Base-by-base conservation (phyloP, 371 early-diverging fungal genomes). In the Vittaforma corneae region DNA sequence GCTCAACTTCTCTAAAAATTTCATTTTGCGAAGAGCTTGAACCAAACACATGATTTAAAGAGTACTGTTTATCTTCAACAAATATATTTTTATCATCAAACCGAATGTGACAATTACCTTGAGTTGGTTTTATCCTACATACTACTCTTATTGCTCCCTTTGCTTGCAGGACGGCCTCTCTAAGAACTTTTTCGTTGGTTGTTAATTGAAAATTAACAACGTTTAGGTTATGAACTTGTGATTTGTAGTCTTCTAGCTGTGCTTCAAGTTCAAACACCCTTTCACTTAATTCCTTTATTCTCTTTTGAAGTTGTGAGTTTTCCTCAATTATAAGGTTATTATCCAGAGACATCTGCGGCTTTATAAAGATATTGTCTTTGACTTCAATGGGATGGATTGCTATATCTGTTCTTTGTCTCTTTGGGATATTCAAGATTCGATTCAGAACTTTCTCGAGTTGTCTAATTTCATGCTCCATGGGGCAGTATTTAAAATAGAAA, bases 61-160 rank as follows among this genome's bases (percentile, higher is more conserved):
- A 81, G 77, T n/a, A n/a, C n/a, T n/a, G n/a, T n/a, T n/a, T n/a
- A n/a, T n/a, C n/a, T n/a, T n/a, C n/a, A n/a, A n/a, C n/a, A n/a
- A n/a, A n/a, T n/a, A n/a, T n/a, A n/a, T n/a, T n/a, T n/a, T n/a
- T n/a, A n/a, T n/a, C n/a, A n/a, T n/a, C n/a, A n/a, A n/a, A n/a
- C n/a, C n/a, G n/a, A n/a, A n/a, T n/a, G n/a, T n/a, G n/a, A n/a
- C n/a, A n/a, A n/a, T n/a, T n/a, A n/a, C n/a, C n/a, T n/a, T n/a
- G n/a, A n/a, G n/a, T n/a, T 9, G 94, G 94, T 35, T 92, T 84
- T 14, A 94, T 87, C 44, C 97, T 80, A 75, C 93, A 93, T 74
- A 94, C 91, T 14, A 93, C 93, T 26, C 94, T 84, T 54, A 94
- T 92, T 63, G 92, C 90, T 42, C 97, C 97, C 74, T 92, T 92